Evolutionary conservation across 441 rosid genomes (phyloP).

Genomic region (Populus hybrid): DNA sequence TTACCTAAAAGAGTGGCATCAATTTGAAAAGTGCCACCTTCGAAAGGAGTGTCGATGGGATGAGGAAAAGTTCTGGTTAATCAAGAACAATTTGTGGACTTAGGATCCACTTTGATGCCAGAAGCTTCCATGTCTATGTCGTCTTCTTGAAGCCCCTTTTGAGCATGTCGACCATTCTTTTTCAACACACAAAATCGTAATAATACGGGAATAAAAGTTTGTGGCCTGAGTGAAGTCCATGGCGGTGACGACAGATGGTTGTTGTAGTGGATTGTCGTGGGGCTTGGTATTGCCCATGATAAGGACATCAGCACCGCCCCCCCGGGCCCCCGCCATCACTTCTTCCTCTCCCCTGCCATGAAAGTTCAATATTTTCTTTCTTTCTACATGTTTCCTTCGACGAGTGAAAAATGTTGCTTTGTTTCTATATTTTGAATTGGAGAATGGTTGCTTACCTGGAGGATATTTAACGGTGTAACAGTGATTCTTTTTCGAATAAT

Average conservation of each 20-base stretch:
- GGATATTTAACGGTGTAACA: too few relatives aligned
- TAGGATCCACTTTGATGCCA: conserved; percentile 69
- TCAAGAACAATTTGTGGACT: conserved; percentile 66
- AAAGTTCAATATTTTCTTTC: too few relatives aligned
- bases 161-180: conserved; percentile 82
- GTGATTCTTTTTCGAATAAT: too few relatives aligned
- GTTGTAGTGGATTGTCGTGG: not conserved
- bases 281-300: not conserved
- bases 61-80: conserved; percentile 81
- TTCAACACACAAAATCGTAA: not conserved
- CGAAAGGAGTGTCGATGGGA: conserved; percentile 90
- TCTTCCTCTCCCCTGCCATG: not conserved
- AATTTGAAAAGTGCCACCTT: conserved; percentile 86
- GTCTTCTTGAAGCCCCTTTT: conserved; percentile 92
- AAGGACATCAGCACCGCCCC: not conserved
- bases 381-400: too few relatives aligned
- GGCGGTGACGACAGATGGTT: not conserved
- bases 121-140: conserved; percentile 64
- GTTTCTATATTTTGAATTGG: too few relatives aligned
- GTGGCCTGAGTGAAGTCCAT: not conserved
- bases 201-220: not conserved
- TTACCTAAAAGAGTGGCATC: conserved; percentile 83
- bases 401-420: too few relatives aligned
- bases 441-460: too few relatives aligned
- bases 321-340: not conserved